These are phyloP conservation scores for Casuarina equisetifolia DNA, from an alignment of 306 rosid species.

Conservation along the genomic window DNA sequence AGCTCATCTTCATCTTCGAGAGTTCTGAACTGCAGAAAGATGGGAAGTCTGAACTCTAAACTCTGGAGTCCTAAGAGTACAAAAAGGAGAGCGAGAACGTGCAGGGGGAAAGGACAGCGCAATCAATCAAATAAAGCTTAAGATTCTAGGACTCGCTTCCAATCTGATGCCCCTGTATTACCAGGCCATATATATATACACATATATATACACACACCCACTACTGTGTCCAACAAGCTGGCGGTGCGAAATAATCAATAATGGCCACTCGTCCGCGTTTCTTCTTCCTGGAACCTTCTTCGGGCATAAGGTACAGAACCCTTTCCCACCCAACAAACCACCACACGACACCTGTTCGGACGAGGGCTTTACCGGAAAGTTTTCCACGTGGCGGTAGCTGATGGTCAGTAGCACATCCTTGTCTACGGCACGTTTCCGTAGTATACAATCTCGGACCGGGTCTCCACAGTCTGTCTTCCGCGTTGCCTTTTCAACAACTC, in stretches of 20 bases:
- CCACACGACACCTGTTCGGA: background rate
- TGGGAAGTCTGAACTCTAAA: background rate
- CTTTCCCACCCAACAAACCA: background rate
- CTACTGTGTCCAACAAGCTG: background rate
- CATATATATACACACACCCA: background rate
- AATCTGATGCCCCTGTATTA: background rate
- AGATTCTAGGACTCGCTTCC: constrained; percentile 45
- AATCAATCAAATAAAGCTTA: constrained; percentile 37
- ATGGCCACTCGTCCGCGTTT: constrained; percentile 28
- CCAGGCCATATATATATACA: background rate
- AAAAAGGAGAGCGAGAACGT: constrained; percentile 34
- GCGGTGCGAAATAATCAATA: constrained; percentile 29
- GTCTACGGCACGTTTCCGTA: constrained; percentile 28
- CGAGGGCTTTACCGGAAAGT: constrained; percentile 11
- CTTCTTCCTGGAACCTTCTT: constrained; percentile 19
- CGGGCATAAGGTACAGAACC: constrained; percentile 24
- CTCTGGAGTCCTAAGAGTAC: constrained; percentile 14
- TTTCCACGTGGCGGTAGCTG: constrained; percentile 27
- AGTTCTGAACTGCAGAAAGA: background rate
- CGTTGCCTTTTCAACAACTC: constrained; percentile 40
- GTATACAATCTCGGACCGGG: constrained; percentile 9
- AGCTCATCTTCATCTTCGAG: constrained; percentile 47
- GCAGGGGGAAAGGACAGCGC: constrained; percentile 36
- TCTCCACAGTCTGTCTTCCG: constrained; percentile 32
- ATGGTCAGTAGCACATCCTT: constrained; percentile 37